Percentiles rank a stretch among this genome's conserved stretches.
Conservation (phyloP, 257 asterid genomes). For the Solanum sparsipilum region DNA sequence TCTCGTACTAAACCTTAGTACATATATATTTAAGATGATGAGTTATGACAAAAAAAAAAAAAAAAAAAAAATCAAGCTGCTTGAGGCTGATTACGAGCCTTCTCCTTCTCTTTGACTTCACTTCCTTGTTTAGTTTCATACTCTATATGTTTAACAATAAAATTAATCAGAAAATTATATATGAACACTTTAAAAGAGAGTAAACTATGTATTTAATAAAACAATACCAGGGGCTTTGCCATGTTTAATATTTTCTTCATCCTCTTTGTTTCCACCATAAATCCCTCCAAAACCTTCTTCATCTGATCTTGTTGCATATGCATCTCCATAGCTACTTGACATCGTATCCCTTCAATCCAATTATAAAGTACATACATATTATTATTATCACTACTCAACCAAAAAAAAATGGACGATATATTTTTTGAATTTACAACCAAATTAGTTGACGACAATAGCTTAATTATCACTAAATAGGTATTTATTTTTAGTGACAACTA, state of each 20-base stretch:
- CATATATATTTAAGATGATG: neutral
- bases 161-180: neutral
- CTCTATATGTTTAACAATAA: slow-evolving; percentile 4
- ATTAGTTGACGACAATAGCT: too few species aligned
- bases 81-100: slow-evolving; percentile 33
- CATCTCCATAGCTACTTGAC: slow-evolving; percentile 46
- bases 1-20: neutral
- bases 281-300: slow-evolving; percentile 79
- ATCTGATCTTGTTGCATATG: slow-evolving; percentile 53
- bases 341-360: slow-evolving; percentile 29
- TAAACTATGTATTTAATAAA: neutral
- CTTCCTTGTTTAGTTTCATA: slow-evolving; percentile 42
- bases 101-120: slow-evolving; percentile 60
- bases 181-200: neutral
- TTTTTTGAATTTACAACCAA: neutral
- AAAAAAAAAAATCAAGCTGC: neutral
- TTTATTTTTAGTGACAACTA: too few species aligned
- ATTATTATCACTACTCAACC: neutral
- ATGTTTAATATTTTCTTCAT: slow-evolving; percentile 11
- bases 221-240: slow-evolving; percentile 2
- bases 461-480: too few species aligned
- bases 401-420: too few species aligned
- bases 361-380: neutral
- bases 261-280: slow-evolving; percentile 31
- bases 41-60: too few species aligned